These are phyloP conservation scores for Mortierella sp. DNA, from an alignment of 371 early-diverging fungal genomes.

Conservation along the genomic window DNA sequence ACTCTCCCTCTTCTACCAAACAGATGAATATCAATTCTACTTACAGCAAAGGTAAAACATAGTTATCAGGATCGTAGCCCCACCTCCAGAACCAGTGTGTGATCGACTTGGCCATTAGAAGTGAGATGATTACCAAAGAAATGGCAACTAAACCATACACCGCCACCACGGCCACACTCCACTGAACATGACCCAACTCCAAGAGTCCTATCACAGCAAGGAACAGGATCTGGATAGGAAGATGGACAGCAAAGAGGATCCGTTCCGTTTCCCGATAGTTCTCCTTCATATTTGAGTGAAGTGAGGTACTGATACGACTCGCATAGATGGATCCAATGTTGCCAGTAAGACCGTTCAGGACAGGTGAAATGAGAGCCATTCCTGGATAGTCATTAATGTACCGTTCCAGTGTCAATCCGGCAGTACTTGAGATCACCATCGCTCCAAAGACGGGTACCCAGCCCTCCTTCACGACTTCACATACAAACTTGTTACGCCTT, in stretches of 20 bases:
- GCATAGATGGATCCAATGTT: constrained; percentile 88
- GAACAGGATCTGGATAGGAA: constrained; percentile 78
- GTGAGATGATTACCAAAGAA: constrained; percentile 55
- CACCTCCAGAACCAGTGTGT: constrained; percentile 71
- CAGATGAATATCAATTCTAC: constrained; percentile 3
- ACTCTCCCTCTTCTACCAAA: too few species aligned
- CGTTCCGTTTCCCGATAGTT: constrained; percentile 65
- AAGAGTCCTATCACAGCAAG: constrained; percentile 67
- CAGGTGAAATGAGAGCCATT: constrained; percentile 79
- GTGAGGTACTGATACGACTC: constrained; percentile 80
- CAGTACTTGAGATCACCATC: constrained; percentile 81
- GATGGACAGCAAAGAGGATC: constrained; percentile 73
- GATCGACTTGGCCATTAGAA: constrained; percentile 66
- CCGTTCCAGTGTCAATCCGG: constrained; percentile 81
- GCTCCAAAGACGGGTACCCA: constrained; percentile 83
- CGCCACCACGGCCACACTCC: constrained; percentile 33
- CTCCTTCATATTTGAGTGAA: constrained; percentile 69
- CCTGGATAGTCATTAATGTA: constrained; percentile 80
- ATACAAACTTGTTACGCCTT: constrained; percentile 69
- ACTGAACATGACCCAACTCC: constrained; percentile 59
- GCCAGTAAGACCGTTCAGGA: constrained; percentile 80
- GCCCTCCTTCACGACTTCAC: constrained; percentile 72
- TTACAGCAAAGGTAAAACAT: constrained; percentile 80
- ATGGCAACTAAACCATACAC: constrained; percentile 56
- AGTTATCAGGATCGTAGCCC: constrained; percentile 86